phyloP scores from a whole-genome alignment of 345 rosid species.

The Aquilaria yunnanensis region DNA sequence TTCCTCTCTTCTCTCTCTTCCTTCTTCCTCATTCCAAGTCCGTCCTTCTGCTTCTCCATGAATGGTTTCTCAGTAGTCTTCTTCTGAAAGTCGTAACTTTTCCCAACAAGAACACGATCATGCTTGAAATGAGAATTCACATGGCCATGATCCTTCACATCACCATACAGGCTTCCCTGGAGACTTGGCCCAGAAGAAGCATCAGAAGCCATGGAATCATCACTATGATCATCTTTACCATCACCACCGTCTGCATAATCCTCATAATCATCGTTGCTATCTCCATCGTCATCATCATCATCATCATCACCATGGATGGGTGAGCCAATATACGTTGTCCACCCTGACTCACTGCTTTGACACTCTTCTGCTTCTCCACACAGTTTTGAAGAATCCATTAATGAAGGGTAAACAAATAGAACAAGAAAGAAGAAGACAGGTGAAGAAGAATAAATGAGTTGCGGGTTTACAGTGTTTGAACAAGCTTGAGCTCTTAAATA shows the following conservation, averaged over 20 bases:
- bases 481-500: conserved; percentile 15
- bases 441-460: background rate
- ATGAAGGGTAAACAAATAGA: background rate
- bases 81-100: conserved; percentile 8
- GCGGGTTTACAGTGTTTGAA: background rate
- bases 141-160: background rate
- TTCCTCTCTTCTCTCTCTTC: conserved; percentile 16
- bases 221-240: conserved; percentile 13
- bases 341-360: conserved; percentile 62
- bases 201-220: conserved; percentile 69
- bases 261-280: background rate
- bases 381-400: conserved; percentile 47
- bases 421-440: background rate
- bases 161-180: conserved; percentile 10
- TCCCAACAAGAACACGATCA: conserved; percentile 7
- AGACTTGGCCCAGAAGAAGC: conserved; percentile 60
- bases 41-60: conserved; percentile 9
- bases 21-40: conserved; percentile 7
- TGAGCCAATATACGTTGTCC: conserved; percentile 72
- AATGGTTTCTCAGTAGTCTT: conserved; percentile 5
- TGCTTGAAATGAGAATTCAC: conserved; percentile 16
- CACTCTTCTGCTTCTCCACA: conserved; percentile 44
- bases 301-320: conserved; percentile 19
- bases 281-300: conserved; percentile 7
- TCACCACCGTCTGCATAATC: conserved; percentile 2